Base-by-base conservation (phyloP, 202 grass and related monocot species). In the Elaeis oleifera region DNA sequence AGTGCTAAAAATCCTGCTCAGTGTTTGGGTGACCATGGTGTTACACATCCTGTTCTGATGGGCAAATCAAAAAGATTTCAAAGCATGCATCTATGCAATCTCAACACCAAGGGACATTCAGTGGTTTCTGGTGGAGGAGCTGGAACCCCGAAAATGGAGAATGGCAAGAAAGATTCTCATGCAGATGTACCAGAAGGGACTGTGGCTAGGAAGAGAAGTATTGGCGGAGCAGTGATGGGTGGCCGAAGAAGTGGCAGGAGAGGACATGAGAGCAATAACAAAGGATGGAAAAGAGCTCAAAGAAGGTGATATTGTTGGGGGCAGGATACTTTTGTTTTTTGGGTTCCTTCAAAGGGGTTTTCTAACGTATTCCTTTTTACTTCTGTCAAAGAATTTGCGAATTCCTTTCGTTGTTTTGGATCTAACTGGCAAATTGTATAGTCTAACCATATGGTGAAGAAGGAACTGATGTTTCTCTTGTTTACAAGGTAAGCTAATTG, bases 141-240 rank as follows among this genome's bases (percentile, higher is more conserved):
- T 52, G 73, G 67, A 39, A 60, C 53, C 48, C 53, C 56, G 16
- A 11, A 6, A 15, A 9, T 21, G 20, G n/a, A 22, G 65, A 67
- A 32, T 15, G 79, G 60, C 56, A 60, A 53, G 56, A 77, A 77
- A 66, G 61, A 11, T n/a, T 56, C 61, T 49, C 23, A 6, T 44
- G 26, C 3, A 28, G 60, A 48, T 23, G 29, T 21, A 50, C 23
- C 77, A 14, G 11, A 44, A 44, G 36, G 36, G 36, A 44, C 36
- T 44, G 36, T 2, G 11, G 36, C 36, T 44, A 80, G 79, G 69
- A 88, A 80, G 70, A 73, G 79, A 79, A 79, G 80, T 16, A 69
- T 88, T 0, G 80, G 80, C 5, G 64, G 77, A 19, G 80, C 85
- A 51, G 80, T 73, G 17, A 88, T 80, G 80, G 65, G 57, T 52